Evolutionary conservation across 2,329 filamentous ascomycete species (phyloP).

Genomic region (Eutypella sp.): DNA sequence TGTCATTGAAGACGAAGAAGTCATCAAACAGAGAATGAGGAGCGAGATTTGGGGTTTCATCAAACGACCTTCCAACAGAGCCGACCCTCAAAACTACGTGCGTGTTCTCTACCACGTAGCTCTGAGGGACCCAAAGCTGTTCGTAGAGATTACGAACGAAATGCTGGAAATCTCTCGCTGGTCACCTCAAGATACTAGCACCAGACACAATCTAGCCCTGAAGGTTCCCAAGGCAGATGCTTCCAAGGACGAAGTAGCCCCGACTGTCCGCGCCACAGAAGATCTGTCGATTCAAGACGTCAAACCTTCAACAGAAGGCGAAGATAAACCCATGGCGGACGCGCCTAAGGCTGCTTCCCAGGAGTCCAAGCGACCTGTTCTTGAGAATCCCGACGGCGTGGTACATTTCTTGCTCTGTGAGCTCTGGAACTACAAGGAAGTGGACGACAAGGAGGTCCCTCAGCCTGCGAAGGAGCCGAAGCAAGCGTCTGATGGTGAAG

Average conservation of each 20-base stretch:
- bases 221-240: constrained; percentile 32
- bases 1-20: constrained; percentile 89
- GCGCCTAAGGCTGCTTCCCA: constrained; percentile 52
- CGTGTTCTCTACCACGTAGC: constrained; percentile 74
- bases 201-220: constrained; percentile 34
- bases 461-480: constrained; percentile 38
- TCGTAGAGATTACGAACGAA: constrained; percentile 83
- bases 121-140: constrained; percentile 76
- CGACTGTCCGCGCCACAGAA: constrained; percentile 40
- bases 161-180: constrained; percentile 69
- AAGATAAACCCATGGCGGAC: constrained; percentile 58
- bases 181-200: constrained; percentile 28
- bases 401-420: constrained; percentile 93
- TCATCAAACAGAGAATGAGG: constrained; percentile 84
- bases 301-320: constrained; percentile 55
- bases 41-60: constrained; percentile 74
- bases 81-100: constrained; percentile 67
- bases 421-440: constrained; percentile 84
- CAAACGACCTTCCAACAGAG: constrained; percentile 60
- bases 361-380: constrained; percentile 75
- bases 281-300: constrained; percentile 47
- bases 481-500: constrained; percentile 27
- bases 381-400: constrained; percentile 91
- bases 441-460: constrained; percentile 72
- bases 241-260: constrained; percentile 37